phyloP scores from a whole-genome alignment of 2,329 filamentous ascomycete species.

The Pseudogymnoascus sp. region DNA sequence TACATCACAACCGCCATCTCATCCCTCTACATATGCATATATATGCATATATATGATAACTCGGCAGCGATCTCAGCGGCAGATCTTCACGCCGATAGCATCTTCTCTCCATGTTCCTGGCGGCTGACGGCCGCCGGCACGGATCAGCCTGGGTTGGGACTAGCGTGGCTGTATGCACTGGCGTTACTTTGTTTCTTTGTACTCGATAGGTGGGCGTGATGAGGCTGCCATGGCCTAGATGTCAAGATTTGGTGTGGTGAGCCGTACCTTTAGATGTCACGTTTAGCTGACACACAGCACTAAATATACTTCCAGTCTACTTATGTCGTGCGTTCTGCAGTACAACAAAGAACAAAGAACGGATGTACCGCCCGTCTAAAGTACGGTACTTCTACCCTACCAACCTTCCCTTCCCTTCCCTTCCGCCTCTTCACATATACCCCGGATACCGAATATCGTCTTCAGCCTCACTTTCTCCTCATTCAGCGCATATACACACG shows the following conservation, averaged over 20 bases:
- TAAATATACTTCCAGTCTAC: neutral
- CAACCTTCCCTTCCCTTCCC: constrained; percentile 6
- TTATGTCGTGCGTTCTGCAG: neutral
- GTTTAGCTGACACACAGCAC: neutral
- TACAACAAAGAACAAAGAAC: neutral
- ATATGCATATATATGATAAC: constrained; percentile 1
- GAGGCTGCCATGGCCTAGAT: neutral
- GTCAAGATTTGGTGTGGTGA: neutral
- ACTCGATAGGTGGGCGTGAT: neutral
- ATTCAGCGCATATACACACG: neutral
- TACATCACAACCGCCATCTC: neutral
- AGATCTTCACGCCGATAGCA: constrained; percentile 4
- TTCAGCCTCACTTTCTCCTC: constrained; percentile 8
- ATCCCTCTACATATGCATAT: neutral
- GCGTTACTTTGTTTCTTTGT: neutral
- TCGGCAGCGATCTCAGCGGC: neutral
- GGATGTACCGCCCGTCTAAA: neutral
- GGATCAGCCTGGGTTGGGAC: neutral
- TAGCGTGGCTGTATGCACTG: neutral
- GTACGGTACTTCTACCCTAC: neutral
- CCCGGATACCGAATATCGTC: constrained; percentile 4
- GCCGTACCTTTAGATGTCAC: neutral
- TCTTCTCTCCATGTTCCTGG: constrained; percentile 5
- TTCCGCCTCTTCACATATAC: constrained; percentile 3
- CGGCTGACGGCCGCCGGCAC: neutral